Evolutionary conservation across 2,329 filamentous ascomycete genomes (phyloP).

Genomic region (Fusarium continuum): DNA sequence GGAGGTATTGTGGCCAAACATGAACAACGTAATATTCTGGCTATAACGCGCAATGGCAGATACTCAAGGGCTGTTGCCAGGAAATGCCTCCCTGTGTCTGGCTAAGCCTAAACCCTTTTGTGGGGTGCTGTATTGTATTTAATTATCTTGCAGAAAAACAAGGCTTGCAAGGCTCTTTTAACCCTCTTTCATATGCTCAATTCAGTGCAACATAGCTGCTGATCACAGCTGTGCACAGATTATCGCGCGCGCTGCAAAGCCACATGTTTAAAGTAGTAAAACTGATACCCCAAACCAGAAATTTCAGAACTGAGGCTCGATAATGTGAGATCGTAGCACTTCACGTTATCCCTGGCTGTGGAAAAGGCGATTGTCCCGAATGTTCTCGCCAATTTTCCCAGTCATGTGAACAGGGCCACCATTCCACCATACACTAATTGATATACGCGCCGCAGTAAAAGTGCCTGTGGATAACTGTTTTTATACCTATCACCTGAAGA

Average conservation of each 20-base stretch:
- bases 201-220: no score
- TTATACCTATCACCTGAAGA: not conserved
- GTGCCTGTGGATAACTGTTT: conserved; percentile 12
- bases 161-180: no score
- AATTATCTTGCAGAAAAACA: no score
- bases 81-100: no score
- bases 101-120: no score
- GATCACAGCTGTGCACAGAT: conserved; percentile 23
- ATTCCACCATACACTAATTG: conserved; percentile 51
- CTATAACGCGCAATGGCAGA: no score
- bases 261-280: conserved; percentile 18
- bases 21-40: no score
- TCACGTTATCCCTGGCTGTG: conserved; percentile 33
- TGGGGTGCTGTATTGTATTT: no score
- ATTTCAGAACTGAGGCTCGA: rapidly evolving
- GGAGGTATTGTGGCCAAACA: no score
- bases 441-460: conserved; percentile 29
- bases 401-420: conserved; percentile 49
- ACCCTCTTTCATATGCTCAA: no score
- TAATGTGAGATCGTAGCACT: conserved; percentile 37
- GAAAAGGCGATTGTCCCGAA: conserved; percentile 41
- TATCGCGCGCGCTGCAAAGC: not conserved
- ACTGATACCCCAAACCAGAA: rapidly evolving
- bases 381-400: conserved; percentile 52
- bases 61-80: no score